Percentiles rank a stretch among this genome's conserved stretches.
Evolutionary conservation across 2,329 filamentous ascomycete genomes (phyloP).

Genomic region (Fusarium nodosum): DNA sequence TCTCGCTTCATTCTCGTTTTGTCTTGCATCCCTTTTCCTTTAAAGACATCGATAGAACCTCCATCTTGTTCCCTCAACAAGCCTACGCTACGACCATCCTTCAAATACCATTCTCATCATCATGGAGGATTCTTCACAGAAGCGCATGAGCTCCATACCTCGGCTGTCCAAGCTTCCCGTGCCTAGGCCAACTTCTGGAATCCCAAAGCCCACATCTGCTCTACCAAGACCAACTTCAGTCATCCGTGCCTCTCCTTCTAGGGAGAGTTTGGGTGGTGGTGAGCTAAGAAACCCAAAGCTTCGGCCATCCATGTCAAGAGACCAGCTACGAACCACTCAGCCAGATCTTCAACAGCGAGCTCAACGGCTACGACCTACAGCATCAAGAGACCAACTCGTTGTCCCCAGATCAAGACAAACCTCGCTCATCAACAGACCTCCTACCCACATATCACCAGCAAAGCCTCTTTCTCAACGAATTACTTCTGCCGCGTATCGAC

Average conservation of each 20-base stretch:
- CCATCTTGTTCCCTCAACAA: neutral
- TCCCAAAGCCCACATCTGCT: slow-evolving; percentile 51
- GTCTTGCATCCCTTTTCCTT: slow-evolving; percentile 20
- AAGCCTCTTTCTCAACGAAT: slow-evolving; percentile 32
- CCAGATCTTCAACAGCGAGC: slow-evolving; percentile 52
- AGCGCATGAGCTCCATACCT: slow-evolving; percentile 57
- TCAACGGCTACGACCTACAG: slow-evolving; percentile 57
- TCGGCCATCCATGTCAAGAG: slow-evolving; percentile 58
- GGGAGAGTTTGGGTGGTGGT: slow-evolving; percentile 49
- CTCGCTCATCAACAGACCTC: slow-evolving; percentile 39
- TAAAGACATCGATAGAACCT: slow-evolving; percentile 14
- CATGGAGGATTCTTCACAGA: slow-evolving; percentile 53
- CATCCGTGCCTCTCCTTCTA: slow-evolving; percentile 50
- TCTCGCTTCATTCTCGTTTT: slow-evolving; percentile 12
- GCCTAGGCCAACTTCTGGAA: slow-evolving; percentile 52
- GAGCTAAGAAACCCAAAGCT: slow-evolving; percentile 59
- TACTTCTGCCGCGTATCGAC: slow-evolving; percentile 43
- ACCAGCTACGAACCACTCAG: slow-evolving; percentile 52
- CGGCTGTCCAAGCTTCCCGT: slow-evolving; percentile 58
- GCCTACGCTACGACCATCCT: neutral
- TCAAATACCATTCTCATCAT: neutral
- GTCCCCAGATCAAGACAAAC: slow-evolving; percentile 44
- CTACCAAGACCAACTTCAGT: slow-evolving; percentile 48
- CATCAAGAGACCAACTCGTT: slow-evolving; percentile 58
- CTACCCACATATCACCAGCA: slow-evolving; percentile 35